Conservation (phyloP, 257 asterid genomes). For the Agastache rugosa region DNA sequence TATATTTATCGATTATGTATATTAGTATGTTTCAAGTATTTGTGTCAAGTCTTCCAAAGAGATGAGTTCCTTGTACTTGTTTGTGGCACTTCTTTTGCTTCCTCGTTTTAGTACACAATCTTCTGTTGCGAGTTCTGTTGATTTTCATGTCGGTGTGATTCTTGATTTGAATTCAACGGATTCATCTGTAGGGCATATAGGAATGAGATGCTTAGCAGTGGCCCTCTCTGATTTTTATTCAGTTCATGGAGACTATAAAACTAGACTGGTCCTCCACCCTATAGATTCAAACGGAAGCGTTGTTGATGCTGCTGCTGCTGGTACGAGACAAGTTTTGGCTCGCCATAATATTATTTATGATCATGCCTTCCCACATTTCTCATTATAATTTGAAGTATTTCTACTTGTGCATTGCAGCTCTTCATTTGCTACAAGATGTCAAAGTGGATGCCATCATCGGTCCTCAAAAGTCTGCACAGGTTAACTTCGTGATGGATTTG, state of each 20-base stretch:
- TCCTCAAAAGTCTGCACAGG: constrained; percentile 52
- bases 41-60: background rate
- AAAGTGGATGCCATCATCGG: constrained; percentile 56
- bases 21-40: constrained; percentile 11
- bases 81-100: constrained; percentile 28
- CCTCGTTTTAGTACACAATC: constrained; percentile 13
- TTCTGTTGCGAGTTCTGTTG: background rate
- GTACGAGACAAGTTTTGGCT: constrained; percentile 27
- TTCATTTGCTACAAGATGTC: constrained; percentile 42
- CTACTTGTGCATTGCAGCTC: constrained; percentile 43
- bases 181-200: constrained; percentile 49
- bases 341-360: background rate
- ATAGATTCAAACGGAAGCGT: constrained; percentile 49
- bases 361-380: background rate
- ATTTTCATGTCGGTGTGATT: constrained; percentile 42
- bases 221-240: constrained; percentile 54
- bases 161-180: constrained; percentile 40
- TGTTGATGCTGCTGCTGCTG: constrained; percentile 58
- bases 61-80: constrained; percentile 19
- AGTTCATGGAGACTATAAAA: constrained; percentile 35
- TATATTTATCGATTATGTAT: background rate
- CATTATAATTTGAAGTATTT: background rate
- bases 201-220: constrained; percentile 43
- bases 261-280: constrained; percentile 44
- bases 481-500: constrained; percentile 46